Percentiles rank a stretch among this genome's conserved stretches.
phyloP scores from a whole-genome alignment of 140 eudicot species.

The Erigeron philadelphicus region DNA sequence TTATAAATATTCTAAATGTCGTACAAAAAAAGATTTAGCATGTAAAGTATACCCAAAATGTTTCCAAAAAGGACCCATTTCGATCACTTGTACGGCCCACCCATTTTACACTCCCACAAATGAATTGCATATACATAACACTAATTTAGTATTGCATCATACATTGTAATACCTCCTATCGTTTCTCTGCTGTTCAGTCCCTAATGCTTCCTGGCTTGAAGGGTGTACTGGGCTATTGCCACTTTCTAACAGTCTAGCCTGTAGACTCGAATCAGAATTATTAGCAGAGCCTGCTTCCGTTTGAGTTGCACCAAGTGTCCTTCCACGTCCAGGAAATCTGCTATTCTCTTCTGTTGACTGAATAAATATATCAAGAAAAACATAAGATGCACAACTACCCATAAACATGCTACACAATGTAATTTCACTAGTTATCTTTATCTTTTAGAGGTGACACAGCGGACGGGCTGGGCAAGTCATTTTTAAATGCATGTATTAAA shows the following conservation, averaged over 20 bases:
- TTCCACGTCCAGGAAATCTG: constrained; percentile 90
- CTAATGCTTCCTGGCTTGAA: constrained; percentile 40
- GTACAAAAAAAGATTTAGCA: not conserved
- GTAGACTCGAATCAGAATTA: constrained; percentile 58
- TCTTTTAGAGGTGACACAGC: not conserved
- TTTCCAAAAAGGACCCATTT: constrained; percentile 3
- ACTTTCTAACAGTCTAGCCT: constrained; percentile 75
- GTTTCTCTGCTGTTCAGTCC: constrained; percentile 40
- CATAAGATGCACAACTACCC: not conserved
- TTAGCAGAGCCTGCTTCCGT: constrained; percentile 36
- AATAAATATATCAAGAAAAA: constrained; percentile 2
- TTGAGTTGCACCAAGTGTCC: constrained; percentile 57
- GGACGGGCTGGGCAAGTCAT: not conserved
- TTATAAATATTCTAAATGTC: no score
- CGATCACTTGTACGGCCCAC: not conserved
- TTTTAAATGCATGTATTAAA: not conserved
- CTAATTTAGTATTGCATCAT: constrained; percentile 9
- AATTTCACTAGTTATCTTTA: not conserved
- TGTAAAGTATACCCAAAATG: not conserved
- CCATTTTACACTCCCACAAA: not conserved
- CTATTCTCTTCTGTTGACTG: constrained; percentile 54
- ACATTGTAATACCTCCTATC: constrained; percentile 49
- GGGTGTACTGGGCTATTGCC: constrained; percentile 40
- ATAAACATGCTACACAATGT: not conserved
- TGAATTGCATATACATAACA: not conserved